Base-by-base conservation (phyloP, 139 green algal species). In the Picochlorum sp. region DNA sequence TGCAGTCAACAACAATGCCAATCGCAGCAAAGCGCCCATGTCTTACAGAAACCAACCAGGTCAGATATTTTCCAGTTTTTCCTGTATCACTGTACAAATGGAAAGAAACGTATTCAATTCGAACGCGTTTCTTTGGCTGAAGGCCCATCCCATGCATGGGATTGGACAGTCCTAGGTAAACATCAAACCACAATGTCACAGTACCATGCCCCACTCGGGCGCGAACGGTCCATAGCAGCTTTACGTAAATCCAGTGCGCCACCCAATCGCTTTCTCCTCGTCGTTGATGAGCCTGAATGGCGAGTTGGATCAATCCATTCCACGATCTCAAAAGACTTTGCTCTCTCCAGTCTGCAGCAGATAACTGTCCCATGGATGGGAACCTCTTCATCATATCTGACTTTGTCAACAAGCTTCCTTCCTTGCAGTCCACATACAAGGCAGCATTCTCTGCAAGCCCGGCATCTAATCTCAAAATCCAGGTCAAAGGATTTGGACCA, bases 241-340 rank as follows among this genome's bases (percentile, higher is more conserved):
- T 20, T 57, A 87, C 72, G n/a, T 78, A 81, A 50, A 88, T 59
- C 82, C 82, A 92, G 62, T 84, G 72, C 2, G 81, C 85, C 37
- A 90, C 84, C 4, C 75, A n/a, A 72, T 92, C 85, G 32, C 78
- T 83, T 72, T 90, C 81, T 0, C 85, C 85, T 0, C 81, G 63
- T 38, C 85, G 70, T 70, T 85, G 80, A 57, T 90, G 80, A 30
- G 81, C 83, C 28, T 80, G 72, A 47, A 55, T 55, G 5, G 24
- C 57, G 6, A 38, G 41, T 10, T 23, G 13, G 3, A 34, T 6
- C 44, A 45, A 26, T 3, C 37, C 65, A n/a, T 57, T 45, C 57
- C 16, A 26, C 3, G 41, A 34, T 24, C 55, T 49, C 28, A 38
- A 14, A 45, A 51, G 11, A 34, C 26, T 18, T 65, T 71, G 45